phyloP scores from a whole-genome alignment of 768 basidiomycete species.

The Boletus subcaerulescens region DNA sequence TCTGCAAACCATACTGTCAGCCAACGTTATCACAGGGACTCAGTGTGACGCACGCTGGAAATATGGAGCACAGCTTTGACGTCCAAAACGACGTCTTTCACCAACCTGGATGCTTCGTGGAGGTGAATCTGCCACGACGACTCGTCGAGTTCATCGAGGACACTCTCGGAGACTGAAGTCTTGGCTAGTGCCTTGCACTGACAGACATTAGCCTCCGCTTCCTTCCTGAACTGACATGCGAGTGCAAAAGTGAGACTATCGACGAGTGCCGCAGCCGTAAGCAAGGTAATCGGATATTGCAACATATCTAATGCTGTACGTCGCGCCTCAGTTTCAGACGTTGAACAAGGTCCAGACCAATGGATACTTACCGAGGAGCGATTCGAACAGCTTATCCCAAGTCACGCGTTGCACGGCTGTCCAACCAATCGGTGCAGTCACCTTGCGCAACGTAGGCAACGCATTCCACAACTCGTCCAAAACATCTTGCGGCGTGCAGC shows the following conservation, averaged over 20 bases:
- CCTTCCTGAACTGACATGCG: conserved; percentile 34
- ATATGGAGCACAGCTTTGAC: conserved; percentile 25
- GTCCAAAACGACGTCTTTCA: conserved; percentile 21
- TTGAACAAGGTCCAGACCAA: no score
- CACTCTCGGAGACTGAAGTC: not conserved
- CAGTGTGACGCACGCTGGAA: conserved; percentile 13
- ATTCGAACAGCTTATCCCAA: conserved; percentile 50
- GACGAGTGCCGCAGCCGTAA: conserved; percentile 52
- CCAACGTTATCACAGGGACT: no score
- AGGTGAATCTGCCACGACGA: conserved; percentile 11
- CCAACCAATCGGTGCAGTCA: conserved; percentile 44
- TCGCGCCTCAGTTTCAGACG: not conserved
- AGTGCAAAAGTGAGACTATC: conserved; percentile 43
- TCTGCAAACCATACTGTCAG: conserved; percentile 15
- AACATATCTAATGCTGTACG: conserved; percentile 50
- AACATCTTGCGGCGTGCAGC: conserved; percentile 48
- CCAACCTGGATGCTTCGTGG: conserved; percentile 7
- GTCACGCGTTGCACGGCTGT: conserved; percentile 40
- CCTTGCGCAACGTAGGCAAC: conserved; percentile 47
- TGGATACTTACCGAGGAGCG: conserved; percentile 34
- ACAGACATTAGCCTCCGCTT: conserved; percentile 17
- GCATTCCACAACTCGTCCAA: conserved; percentile 59
- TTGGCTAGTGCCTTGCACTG: not conserved
- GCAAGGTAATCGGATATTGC: conserved; percentile 48
- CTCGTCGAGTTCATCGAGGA: not conserved